phyloP scores from a whole-genome alignment of 768 basidiomycete genomes.

The Rhodotorula sphaerocarpa region DNA sequence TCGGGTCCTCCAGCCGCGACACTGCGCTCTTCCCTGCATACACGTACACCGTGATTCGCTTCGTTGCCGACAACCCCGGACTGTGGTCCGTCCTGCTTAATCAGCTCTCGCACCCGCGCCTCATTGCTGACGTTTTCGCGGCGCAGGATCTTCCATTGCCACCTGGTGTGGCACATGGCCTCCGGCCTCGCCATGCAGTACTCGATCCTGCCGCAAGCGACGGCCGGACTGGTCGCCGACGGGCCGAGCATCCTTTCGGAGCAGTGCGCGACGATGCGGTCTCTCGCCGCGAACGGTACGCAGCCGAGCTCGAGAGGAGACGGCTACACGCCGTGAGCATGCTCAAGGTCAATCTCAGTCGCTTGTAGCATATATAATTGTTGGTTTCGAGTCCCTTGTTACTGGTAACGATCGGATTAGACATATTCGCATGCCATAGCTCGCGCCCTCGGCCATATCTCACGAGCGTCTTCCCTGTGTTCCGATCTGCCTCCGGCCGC shows the following conservation, averaged over 20 bases:
- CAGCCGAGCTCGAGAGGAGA: no score
- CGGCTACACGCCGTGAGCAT: no score
- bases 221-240: background rate
- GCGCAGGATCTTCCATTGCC: background rate
- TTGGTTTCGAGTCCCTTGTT: no score
- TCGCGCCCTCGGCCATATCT: no score
- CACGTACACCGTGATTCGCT: constrained; percentile 48
- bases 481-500: no score
- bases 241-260: background rate
- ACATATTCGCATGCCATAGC: no score
- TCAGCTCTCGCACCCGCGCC: no score
- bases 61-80: constrained; percentile 48
- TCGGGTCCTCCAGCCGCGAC: constrained; percentile 39
- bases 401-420: no score
- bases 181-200: background rate
- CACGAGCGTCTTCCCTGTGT: no score
- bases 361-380: no score
- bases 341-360: no score
- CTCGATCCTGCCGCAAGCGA: background rate
- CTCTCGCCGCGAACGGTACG: background rate
- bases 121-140: no score
- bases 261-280: background rate
- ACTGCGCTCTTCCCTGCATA: constrained; percentile 47
- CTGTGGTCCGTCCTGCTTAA: background rate
- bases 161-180: background rate